Conservation (phyloP, 2,329 filamentous ascomycete genomes). For the Hypoxylon sp. region DNA sequence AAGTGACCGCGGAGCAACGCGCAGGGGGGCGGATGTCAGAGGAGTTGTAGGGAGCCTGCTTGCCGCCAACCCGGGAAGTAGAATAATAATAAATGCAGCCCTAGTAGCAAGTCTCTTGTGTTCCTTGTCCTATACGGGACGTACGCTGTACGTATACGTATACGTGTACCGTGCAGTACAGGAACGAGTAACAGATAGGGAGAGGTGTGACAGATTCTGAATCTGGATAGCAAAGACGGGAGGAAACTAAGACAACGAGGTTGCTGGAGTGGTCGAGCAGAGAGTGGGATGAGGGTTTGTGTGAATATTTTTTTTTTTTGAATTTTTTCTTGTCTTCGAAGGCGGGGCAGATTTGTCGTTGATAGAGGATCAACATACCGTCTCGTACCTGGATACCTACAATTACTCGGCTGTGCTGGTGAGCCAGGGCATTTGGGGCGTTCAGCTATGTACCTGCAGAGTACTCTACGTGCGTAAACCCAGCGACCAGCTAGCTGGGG, state of each 20-base stretch:
- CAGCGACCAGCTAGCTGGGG: slow-evolving; percentile 36
- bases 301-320: slow-evolving; percentile 34
- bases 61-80: slow-evolving; percentile 39
- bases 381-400: slow-evolving; percentile 16
- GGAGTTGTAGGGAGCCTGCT: slow-evolving; percentile 41
- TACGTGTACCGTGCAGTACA: slow-evolving; percentile 32
- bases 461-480: slow-evolving; percentile 27
- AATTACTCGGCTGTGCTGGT: background rate
- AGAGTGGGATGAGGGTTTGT: slow-evolving; percentile 40
- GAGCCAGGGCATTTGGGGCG: background rate
- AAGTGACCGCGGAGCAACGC: slow-evolving; percentile 48
- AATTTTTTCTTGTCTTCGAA: slow-evolving; percentile 27
- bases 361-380: slow-evolving; percentile 10
- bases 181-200: slow-evolving; percentile 16
- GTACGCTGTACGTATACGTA: slow-evolving; percentile 19
- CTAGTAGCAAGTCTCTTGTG: slow-evolving; percentile 28
- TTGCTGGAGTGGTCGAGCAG: slow-evolving; percentile 11
- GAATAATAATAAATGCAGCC: slow-evolving; percentile 39
- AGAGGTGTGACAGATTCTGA: slow-evolving; percentile 30
- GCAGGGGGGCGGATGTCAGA: slow-evolving; percentile 46
- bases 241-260: slow-evolving; percentile 37
- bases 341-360: slow-evolving; percentile 37
- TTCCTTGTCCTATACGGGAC: slow-evolving; percentile 15
- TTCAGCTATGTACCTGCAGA: slow-evolving; percentile 13
- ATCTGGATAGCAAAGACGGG: slow-evolving; percentile 29